Evolutionary conservation across 2,329 filamentous ascomycete species (phyloP).

Genomic region (Claviceps arundinis): DNA sequence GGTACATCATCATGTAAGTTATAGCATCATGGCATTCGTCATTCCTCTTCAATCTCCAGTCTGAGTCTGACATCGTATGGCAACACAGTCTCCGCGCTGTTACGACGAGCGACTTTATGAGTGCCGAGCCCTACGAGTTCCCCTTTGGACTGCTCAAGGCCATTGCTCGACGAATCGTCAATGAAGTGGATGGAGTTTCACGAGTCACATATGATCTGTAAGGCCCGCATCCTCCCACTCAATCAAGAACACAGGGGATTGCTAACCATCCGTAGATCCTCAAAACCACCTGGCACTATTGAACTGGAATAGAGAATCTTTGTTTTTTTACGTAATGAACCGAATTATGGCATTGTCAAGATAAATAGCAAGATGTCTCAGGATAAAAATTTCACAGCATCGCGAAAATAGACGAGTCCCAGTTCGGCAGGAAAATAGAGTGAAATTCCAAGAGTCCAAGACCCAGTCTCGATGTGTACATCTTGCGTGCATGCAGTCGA

Average conservation of each 20-base stretch:
- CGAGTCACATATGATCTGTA: conserved; percentile 53
- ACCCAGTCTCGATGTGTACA: too few relatives aligned
- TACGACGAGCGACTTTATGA: conserved; percentile 31
- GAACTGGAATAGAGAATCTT: conserved; percentile 41
- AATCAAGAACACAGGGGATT: background rate
- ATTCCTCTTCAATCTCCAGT: background rate
- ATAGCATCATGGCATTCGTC: too few relatives aligned
- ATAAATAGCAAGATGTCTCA: background rate
- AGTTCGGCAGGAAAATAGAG: too few relatives aligned
- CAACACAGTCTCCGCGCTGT: conserved; percentile 4
- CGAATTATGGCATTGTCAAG: background rate
- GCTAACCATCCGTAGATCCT: conserved; percentile 13
- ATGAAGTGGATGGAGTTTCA: conserved; percentile 53
- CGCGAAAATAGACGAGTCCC: background rate
- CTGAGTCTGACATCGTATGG: background rate
- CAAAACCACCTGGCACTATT: conserved; percentile 55
- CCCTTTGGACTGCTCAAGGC: conserved; percentile 47
- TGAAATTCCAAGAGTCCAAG: too few relatives aligned
- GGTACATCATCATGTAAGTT: conserved; percentile 17
- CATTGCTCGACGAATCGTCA: conserved; percentile 19
- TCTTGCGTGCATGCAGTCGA: too few relatives aligned
- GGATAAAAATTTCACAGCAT: background rate
- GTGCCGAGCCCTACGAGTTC: conserved; percentile 56
- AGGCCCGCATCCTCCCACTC: background rate
- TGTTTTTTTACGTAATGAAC: background rate